Percentiles rank a stretch among this genome's conserved stretches.
Conservation (phyloP, 1,284 basidiomycete genomes). For the Puccinia sorghi region DNA sequence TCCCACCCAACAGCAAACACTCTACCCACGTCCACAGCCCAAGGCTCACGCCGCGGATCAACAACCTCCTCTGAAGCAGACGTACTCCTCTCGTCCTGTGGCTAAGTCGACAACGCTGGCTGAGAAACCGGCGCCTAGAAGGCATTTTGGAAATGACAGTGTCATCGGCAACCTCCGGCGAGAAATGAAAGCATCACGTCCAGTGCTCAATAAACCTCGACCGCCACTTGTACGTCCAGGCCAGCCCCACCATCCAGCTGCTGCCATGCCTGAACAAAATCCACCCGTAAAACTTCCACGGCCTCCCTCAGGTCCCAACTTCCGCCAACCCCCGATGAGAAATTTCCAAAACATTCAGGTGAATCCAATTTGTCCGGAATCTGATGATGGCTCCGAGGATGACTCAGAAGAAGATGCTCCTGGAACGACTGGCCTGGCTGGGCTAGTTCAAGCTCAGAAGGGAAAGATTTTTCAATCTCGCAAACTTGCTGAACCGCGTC, state of each 20-base stretch:
- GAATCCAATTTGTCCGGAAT: background rate
- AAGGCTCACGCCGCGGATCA: background rate
- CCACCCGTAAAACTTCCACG: background rate
- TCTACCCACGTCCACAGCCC: background rate
- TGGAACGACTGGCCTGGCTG: constrained; percentile 31
- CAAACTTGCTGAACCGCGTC: constrained; percentile 42
- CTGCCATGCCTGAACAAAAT: background rate
- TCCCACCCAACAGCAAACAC: background rate
- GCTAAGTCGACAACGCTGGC: constrained; percentile 9
- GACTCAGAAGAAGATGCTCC: constrained; percentile 44
- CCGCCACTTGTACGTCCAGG: constrained; percentile 16
- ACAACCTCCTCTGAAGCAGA: constrained; percentile 9
- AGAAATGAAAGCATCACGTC: constrained; percentile 40
- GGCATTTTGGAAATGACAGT: constrained; percentile 9
- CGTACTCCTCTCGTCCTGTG: background rate
- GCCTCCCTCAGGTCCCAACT: constrained; percentile 29
- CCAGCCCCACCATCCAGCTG: background rate
- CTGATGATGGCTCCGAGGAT: constrained; percentile 17
- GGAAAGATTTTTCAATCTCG: constrained; percentile 37
- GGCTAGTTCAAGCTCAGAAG: constrained; percentile 41
- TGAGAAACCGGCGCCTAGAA: constrained; percentile 22
- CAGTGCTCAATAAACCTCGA: constrained; percentile 16
- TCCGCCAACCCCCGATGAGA: constrained; percentile 26
- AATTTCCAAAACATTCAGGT: constrained; percentile 1
- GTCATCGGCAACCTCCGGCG: constrained; percentile 38